These are phyloP conservation scores for Casaregolazyma lundiana DNA, from an alignment of 1,139 yeast species.

Conservation along the genomic window DNA sequence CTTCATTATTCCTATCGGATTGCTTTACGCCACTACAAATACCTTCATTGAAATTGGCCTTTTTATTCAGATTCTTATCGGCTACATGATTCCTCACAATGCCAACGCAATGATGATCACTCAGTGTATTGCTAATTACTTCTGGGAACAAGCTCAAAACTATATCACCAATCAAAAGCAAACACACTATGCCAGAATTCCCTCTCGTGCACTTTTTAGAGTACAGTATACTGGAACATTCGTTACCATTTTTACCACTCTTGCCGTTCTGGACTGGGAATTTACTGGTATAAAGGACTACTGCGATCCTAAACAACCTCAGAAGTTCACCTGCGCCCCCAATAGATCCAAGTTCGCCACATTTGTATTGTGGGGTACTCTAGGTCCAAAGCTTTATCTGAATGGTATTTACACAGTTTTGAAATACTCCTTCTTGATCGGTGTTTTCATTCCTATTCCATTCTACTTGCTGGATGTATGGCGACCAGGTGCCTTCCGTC, in stretches of 20 bases:
- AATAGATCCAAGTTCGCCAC: slow-evolving; percentile 40
- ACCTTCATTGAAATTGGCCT: slow-evolving; percentile 51
- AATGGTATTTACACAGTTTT: slow-evolving; percentile 43
- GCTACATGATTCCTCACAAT: slow-evolving; percentile 60
- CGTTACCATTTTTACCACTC: slow-evolving; percentile 39
- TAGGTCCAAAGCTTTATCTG: slow-evolving; percentile 60
- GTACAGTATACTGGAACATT: slow-evolving; percentile 46
- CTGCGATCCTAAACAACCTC: slow-evolving; percentile 41
- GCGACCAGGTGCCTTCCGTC: slow-evolving; percentile 37
- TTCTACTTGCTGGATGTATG: slow-evolving; percentile 37
- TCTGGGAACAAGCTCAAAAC: slow-evolving; percentile 53
- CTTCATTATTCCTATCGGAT: slow-evolving; percentile 49
- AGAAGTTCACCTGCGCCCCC: slow-evolving; percentile 33
- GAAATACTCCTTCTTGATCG: slow-evolving; percentile 50
- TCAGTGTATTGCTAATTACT: slow-evolving; percentile 55
- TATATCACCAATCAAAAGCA: slow-evolving; percentile 50
- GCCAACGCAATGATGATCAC: slow-evolving; percentile 55
- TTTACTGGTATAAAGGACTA: slow-evolving; percentile 42
- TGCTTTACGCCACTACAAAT: slow-evolving; percentile 50
- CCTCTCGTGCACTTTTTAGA: slow-evolving; percentile 58
- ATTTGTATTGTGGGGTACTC: slow-evolving; percentile 48
- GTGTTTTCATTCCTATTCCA: slow-evolving; percentile 44
- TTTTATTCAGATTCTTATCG: slow-evolving; percentile 51
- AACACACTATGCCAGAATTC: slow-evolving; percentile 53
- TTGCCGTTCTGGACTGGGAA: slow-evolving; percentile 53